These are phyloP conservation scores for Platismatia glauca DNA, from an alignment of 495 filamentous ascomycete species.

Conservation along the genomic window DNA sequence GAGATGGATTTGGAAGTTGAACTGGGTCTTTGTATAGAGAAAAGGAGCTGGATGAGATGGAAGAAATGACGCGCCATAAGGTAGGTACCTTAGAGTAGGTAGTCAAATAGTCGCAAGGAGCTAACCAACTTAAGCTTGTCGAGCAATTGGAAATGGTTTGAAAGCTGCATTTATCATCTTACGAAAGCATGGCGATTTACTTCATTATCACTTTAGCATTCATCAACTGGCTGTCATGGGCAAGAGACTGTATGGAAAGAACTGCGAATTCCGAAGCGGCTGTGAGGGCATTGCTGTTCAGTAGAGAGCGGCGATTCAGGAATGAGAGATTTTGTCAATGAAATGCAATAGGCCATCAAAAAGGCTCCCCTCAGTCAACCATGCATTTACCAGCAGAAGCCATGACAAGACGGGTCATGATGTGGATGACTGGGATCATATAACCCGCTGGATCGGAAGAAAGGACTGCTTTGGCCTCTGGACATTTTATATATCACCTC, in stretches of 20 bases:
- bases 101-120: neutral
- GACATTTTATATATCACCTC: neutral
- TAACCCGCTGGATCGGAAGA: neutral
- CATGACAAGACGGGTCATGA: neutral
- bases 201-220: neutral
- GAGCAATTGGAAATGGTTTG: neutral
- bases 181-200: neutral
- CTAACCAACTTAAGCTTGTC: neutral
- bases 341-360: neutral
- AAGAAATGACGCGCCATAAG: neutral
- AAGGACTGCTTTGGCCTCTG: neutral
- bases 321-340: neutral
- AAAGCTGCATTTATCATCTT: neutral
- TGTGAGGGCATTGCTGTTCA: neutral
- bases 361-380: neutral
- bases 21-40: neutral
- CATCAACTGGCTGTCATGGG: too few relatives aligned
- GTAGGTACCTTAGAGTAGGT: too few relatives aligned
- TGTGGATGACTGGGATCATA: too few relatives aligned
- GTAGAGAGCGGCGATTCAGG: neutral
- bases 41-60: neutral
- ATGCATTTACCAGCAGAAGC: neutral
- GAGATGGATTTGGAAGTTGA: neutral
- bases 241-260: neutral
- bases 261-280: neutral